Evolutionary conservation across 2,329 filamentous ascomycete genomes (phyloP).

Genomic region (Colletotrichum sp.): DNA sequence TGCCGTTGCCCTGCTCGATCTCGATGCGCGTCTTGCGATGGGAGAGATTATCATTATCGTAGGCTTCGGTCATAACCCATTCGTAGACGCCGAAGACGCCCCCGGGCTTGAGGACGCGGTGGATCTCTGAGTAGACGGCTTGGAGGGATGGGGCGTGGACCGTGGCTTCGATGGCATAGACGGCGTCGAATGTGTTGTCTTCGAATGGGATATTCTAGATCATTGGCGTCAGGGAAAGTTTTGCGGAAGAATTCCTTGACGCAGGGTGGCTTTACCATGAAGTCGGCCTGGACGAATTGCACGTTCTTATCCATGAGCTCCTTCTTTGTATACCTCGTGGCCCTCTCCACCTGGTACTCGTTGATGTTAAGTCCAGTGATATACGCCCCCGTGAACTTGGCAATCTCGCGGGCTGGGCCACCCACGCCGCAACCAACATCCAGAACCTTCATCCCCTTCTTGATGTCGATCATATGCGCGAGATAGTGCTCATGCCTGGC

Average conservation of each 20-base stretch:
- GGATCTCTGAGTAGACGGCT: constrained; percentile 93
- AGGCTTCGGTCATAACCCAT: constrained; percentile 97
- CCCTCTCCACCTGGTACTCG: constrained; percentile 97
- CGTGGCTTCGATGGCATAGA: constrained; percentile 97
- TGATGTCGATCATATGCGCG: constrained; percentile 84
- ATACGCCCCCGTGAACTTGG: constrained; percentile 90
- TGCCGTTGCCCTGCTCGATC: constrained; percentile 95
- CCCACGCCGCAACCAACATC: constrained; percentile 98
- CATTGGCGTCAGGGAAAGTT: too few relatives aligned
- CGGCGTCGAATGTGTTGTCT: constrained; percentile 89
- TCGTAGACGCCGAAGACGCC: constrained; percentile 97
- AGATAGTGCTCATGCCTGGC: constrained; percentile 98
- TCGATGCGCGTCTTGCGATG: constrained; percentile 91
- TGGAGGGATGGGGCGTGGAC: constrained; percentile 91
- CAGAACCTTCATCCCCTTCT: constrained; percentile 85
- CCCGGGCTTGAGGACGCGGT: constrained; percentile 93
- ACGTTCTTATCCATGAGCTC: constrained; percentile 83
- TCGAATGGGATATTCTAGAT: constrained; percentile 63
- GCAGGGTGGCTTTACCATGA: constrained; percentile 67
- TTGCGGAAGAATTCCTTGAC: too few relatives aligned
- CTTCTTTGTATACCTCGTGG: constrained; percentile 82
- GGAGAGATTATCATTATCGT: constrained; percentile 85
- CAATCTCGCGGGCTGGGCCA: constrained; percentile 93
- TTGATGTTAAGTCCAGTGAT: constrained; percentile 97
- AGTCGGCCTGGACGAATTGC: constrained; percentile 91